Percentiles rank a stretch among this genome's conserved stretches.
phyloP scores from a whole-genome alignment of 768 basidiomycete genomes.

The Termitomyces sp. region DNA sequence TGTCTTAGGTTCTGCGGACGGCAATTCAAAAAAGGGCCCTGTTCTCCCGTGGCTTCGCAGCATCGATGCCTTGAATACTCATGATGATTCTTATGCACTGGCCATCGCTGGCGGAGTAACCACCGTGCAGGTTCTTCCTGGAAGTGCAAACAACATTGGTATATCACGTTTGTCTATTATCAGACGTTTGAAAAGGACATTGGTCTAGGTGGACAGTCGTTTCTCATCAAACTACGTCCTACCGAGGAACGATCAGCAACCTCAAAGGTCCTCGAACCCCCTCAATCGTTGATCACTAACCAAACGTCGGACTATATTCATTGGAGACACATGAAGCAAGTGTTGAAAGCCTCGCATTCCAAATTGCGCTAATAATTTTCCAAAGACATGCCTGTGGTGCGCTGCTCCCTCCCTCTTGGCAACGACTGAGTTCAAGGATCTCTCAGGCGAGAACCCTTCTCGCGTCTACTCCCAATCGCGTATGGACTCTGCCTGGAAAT shows the following conservation, averaged over 20 bases:
- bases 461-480: slow-evolving; percentile 41
- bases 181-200: background rate
- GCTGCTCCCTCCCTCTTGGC: slow-evolving; percentile 10
- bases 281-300: slow-evolving; percentile 43
- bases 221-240: slow-evolving; percentile 69
- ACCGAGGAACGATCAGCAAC: slow-evolving; percentile 65
- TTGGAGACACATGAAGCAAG: slow-evolving; percentile 77
- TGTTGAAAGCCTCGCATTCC: background rate
- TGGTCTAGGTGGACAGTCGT: slow-evolving; percentile 65
- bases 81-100: slow-evolving; percentile 56
- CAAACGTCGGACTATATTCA: slow-evolving; percentile 32
- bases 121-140: slow-evolving; percentile 71
- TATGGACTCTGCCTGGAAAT: slow-evolving; percentile 64
- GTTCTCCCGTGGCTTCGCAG: slow-evolving; percentile 62
- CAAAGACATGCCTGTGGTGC: slow-evolving; percentile 60
- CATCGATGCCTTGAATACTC: slow-evolving; percentile 71
- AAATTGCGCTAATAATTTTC: background rate
- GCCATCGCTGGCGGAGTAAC: slow-evolving; percentile 69
- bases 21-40: slow-evolving; percentile 48
- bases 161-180: background rate
- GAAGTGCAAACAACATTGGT: slow-evolving; percentile 61
- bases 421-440: background rate
- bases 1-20: slow-evolving; percentile 40
- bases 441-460: slow-evolving; percentile 52
- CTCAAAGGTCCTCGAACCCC: slow-evolving; percentile 70